Conservation (phyloP, 352 stramenopile species). For the Plasmopara viticola region DNA sequence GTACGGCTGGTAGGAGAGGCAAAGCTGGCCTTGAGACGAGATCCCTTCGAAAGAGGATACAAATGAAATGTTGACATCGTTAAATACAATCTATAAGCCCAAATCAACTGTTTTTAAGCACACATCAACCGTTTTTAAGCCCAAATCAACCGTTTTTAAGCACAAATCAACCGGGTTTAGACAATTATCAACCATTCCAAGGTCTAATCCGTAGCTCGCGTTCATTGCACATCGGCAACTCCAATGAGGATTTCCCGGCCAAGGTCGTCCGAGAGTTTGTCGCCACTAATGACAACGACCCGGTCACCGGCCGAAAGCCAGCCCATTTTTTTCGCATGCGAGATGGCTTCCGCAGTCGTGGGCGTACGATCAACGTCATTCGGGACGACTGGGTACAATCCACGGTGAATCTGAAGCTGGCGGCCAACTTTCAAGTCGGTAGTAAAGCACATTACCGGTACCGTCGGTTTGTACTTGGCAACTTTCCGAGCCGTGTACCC, state of each 20-base stretch:
- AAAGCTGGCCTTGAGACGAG: slow-evolving; percentile 14
- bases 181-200: too few species aligned
- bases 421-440: slow-evolving; percentile 84
- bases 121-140: too few species aligned
- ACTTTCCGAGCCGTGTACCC: slow-evolving; percentile 79
- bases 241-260: slow-evolving; percentile 81
- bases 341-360: slow-evolving; percentile 82
- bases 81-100: too few species aligned
- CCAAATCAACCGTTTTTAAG: too few species aligned
- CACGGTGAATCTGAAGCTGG: slow-evolving; percentile 88
- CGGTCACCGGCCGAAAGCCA: slow-evolving; percentile 85
- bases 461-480: slow-evolving; percentile 87
- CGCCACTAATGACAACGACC: slow-evolving; percentile 83
- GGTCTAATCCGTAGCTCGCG: neutral
- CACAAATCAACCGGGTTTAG: too few species aligned
- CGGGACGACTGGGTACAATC: slow-evolving; percentile 65
- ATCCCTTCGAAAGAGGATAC: slow-evolving; percentile 22
- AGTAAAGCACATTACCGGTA: slow-evolving; percentile 90
- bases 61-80: slow-evolving; percentile 7
- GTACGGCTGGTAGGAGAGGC: slow-evolving; percentile 1
- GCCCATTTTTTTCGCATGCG: slow-evolving; percentile 87
- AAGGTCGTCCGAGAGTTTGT: slow-evolving; percentile 73
- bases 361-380: slow-evolving; percentile 49
- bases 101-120: too few species aligned
- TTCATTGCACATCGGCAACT: slow-evolving; percentile 73